Evolutionary conservation across 805 yeast genomes (phyloP), one percentile per base, ranked within the genome.

Genomic region (Candida pini): DNA sequence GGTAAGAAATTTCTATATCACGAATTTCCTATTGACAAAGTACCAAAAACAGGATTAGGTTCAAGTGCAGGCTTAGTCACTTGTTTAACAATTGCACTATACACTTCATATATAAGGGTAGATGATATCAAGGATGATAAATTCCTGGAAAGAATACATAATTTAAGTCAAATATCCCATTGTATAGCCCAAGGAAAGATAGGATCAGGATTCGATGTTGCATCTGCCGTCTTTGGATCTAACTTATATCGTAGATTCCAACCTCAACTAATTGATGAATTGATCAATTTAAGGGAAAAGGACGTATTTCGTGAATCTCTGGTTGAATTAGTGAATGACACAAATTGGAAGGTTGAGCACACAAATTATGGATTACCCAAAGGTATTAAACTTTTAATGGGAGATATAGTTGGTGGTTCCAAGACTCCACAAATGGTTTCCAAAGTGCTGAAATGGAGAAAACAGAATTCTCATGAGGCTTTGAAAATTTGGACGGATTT

Each of bases 131-230:
- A 39, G 0, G 41, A 56, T 6, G 22, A 30, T 0, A 14, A 31
- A 4, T 53, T 56, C 20, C 44, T 64, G 18, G 44, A 48, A 4
- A 40, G 56, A n/a, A 66, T 90, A 23, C 97, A 92, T 56, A 90
- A 87, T 49, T 59, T 87, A 18, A 76, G 96, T 1, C 98, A 92
- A 56, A 66, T 85, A 7, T 81, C 95, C 0, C 98, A 92, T 57
- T 89, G 96, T 56, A 71, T 76, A 38, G 97, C 98, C 3, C 98
- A 92, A 57, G 85, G 86, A 21, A 92, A 92, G 58, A 79, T 92
- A 18, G 98, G 98, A 0, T 87, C 96, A 3, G 98, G 98, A 0
- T 92, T 92, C 58, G 98, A 92, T 54, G 95, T 92, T 27, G 97
- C 96, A 0, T 81, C 97, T 18, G 98, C 98, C 0, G 81, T 85